Conservation (phyloP, 2,329 filamentous ascomycete genomes). For the Botrytis fabae region DNA sequence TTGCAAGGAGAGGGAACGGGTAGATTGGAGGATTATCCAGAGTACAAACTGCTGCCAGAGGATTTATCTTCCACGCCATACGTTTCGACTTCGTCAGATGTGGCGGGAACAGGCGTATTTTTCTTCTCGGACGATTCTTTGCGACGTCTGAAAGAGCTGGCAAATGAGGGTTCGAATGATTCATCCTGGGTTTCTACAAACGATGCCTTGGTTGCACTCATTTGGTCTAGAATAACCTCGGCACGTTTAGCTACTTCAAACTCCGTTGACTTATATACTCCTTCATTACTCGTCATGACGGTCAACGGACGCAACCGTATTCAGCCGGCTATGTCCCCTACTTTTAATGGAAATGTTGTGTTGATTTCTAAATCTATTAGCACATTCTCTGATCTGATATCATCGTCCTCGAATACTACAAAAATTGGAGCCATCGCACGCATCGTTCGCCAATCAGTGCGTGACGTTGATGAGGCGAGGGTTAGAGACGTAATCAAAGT, state of each 20-base stretch:
- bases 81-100: background rate
- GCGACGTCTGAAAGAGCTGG: conserved; percentile 8
- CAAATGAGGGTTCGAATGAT: background rate
- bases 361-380: background rate
- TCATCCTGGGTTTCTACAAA: conserved; percentile 12
- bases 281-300: background rate
- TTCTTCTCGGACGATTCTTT: conserved; percentile 15
- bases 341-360: background rate
- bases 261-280: background rate
- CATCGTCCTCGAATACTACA: background rate
- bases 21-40: background rate
- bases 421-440: background rate
- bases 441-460: background rate
- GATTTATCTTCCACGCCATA: background rate
- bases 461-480: background rate
- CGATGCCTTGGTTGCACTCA: conserved; percentile 18
- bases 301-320: conserved; percentile 2
- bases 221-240: conserved; percentile 2
- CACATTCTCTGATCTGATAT: background rate
- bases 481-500: conserved; percentile 9
- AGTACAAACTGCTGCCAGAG: conserved; percentile 1
- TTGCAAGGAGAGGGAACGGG: conserved; percentile 1
- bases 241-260: conserved; percentile 3
- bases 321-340: background rate
- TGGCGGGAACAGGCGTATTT: background rate